These are phyloP conservation scores for Trichoderma koningiopsis DNA, from an alignment of 2,329 filamentous ascomycete species.

Conservation along the genomic window DNA sequence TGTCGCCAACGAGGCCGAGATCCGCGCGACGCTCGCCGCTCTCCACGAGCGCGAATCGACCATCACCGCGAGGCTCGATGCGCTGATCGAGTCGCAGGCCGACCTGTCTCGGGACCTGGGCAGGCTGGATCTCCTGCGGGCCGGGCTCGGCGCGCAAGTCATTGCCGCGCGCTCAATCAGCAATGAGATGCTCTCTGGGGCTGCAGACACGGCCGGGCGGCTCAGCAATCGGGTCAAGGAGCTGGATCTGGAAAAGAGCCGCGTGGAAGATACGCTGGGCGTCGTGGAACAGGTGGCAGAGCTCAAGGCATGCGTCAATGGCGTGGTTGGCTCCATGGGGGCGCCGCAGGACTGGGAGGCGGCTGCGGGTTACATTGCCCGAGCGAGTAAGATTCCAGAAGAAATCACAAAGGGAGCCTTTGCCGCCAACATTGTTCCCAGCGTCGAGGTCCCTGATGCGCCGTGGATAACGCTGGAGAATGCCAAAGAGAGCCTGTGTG, in stretches of 20 bases:
- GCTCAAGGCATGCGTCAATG: constrained; percentile 93
- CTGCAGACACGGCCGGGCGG: constrained; percentile 80
- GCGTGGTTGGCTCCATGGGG: constrained; percentile 94
- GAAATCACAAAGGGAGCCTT: constrained; percentile 82
- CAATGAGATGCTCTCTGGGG: constrained; percentile 86
- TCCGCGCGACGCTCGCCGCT: constrained; percentile 73
- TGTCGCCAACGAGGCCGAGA: constrained; percentile 74
- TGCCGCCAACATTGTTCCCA: constrained; percentile 89
- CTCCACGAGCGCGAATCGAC: constrained; percentile 75
- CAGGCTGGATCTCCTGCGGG: constrained; percentile 85
- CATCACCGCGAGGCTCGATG: constrained; percentile 73
- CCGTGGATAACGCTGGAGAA: constrained; percentile 84
- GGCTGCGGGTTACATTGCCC: constrained; percentile 83
- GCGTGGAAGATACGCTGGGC: constrained; percentile 84
- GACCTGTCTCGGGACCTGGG: constrained; percentile 84
- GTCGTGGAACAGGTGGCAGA: constrained; percentile 97
- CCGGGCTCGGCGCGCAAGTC: constrained; percentile 83
- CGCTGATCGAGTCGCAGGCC: constrained; percentile 78
- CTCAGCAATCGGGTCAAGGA: constrained; percentile 85
- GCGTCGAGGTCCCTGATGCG: constrained; percentile 90
- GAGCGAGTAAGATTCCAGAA: constrained; percentile 78
- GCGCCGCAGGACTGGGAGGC: constrained; percentile 99
- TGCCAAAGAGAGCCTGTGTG: constrained; percentile 86
- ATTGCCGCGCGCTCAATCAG: constrained; percentile 81
- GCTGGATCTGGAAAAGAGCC: constrained; percentile 86